These are phyloP conservation scores for Macaranga tanarius DNA, from an alignment of 441 rosid genomes.

Conservation along the genomic window DNA sequence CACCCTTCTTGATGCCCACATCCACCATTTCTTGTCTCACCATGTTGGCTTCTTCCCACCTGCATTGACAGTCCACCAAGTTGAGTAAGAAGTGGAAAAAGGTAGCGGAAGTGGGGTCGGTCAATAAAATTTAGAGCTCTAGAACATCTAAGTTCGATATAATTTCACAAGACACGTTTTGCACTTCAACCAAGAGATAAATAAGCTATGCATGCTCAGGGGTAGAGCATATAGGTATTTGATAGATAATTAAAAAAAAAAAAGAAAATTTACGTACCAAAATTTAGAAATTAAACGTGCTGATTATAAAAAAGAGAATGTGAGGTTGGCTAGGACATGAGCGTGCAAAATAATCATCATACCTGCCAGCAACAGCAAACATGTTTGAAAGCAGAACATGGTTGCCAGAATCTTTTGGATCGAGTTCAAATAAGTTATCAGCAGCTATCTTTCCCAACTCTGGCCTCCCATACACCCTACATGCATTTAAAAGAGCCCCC, in stretches of 20 bases:
- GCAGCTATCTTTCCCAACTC: constrained; percentile 71
- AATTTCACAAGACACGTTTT: not conserved
- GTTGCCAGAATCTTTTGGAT: constrained; percentile 80
- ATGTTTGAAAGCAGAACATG: constrained; percentile 82
- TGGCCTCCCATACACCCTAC: constrained; percentile 64
- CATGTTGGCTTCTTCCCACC: constrained; percentile 83
- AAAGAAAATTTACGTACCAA: not conserved
- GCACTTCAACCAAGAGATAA: not conserved
- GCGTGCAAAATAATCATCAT: constrained; percentile 10
- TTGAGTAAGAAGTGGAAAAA: not conserved
- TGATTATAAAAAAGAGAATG: not conserved
- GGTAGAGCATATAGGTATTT: too few species aligned
- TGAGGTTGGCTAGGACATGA: not conserved
- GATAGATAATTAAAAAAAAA: too few species aligned
- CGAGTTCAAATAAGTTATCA: constrained; percentile 64
- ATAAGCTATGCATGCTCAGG: not conserved
- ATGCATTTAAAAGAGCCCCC: constrained; percentile 92
- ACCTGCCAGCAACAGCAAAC: constrained; percentile 79
- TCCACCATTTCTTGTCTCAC: constrained; percentile 73
- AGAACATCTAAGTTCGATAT: not conserved
- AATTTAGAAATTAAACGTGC: not conserved
- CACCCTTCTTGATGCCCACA: constrained; percentile 71
- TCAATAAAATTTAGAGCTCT: not conserved
- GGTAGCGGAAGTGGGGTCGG: not conserved
- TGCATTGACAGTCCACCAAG: constrained; percentile 25